Evolutionary conservation across 176 grass and related monocot genomes (phyloP), one percentile per base, ranked within the genome.

Genomic region (Musa beccarii): DNA sequence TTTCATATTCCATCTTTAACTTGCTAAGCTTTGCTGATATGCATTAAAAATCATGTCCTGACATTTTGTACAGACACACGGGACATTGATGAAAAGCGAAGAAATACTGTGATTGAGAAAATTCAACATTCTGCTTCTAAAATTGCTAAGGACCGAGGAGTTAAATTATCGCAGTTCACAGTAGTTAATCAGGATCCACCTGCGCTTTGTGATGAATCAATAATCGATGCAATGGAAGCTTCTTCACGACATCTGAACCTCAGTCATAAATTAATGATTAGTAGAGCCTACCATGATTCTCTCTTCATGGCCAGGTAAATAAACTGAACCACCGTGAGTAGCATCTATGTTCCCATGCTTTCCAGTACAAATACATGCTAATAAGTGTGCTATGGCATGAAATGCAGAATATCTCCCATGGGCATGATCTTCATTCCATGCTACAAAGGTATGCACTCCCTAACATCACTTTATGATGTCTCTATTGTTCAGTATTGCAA

Each of bases 381-480:
- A 74, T 8, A 26, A 2, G 1, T 74, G 22, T 19, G 4, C 22
- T 57, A 15, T 13, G 7, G 57, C 10, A 17, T 5, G 21, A 43
- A 78, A 52, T 91, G 81, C 88, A 98, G 95, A 75, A 81, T 89
- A 76, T 93, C 94, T 77, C 94, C 90, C 63, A 98, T 91, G 88
- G 90, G 90, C 70, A 98, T 98, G 94, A 86, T 98, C 69, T 98
- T 98, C 80, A 98, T 98, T 78, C 90, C 94, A 13, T 98, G 90
- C 77, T 98, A 98, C 78, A 98, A 98, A 93, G 95, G 95, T 98
- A 20, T 78, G 82, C 74, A 28, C 56, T 79, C 66, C 68, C 77
- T 57, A 64, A 11, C 61, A 77, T 49, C 20, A 3, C 10, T 52
- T 59, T n/a, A 10, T 56, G 2, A 68, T 28, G n/a, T 68, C 14